Evolutionary conservation across 495 filamentous ascomycete species (phyloP).

Genomic region (Paragyromitra xinjiangensis): DNA sequence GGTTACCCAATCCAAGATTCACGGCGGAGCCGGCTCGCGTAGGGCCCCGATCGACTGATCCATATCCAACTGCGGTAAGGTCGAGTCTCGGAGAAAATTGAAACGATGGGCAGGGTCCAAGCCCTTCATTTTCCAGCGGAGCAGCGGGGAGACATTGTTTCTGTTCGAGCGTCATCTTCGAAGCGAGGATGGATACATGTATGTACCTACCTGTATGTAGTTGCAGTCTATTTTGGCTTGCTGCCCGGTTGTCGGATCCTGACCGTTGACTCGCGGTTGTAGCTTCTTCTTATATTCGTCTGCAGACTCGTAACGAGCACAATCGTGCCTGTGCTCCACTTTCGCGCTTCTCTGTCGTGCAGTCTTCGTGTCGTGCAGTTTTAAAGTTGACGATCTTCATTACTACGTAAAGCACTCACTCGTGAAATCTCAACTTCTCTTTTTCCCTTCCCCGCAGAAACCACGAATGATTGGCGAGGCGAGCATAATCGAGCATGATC

Average conservation of each 20-base stretch:
- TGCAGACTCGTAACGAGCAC: background rate
- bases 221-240: slow-evolving; percentile 14
- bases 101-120: slow-evolving; percentile 36
- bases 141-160: slow-evolving; percentile 2
- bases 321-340: slow-evolving; percentile 18
- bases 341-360: slow-evolving; percentile 37
- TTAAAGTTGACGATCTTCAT: slow-evolving; percentile 44
- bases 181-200: background rate
- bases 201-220: no score
- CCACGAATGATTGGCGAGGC: slow-evolving; percentile 42
- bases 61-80: slow-evolving; percentile 27
- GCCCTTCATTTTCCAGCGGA: background rate
- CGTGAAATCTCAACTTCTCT: slow-evolving; percentile 7
- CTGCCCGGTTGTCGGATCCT: slow-evolving; percentile 29
- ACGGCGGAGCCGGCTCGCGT: slow-evolving; percentile 37
- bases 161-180: slow-evolving; percentile 15
- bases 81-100: slow-evolving; percentile 22
- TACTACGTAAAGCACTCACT: slow-evolving; percentile 35
- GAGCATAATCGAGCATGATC: slow-evolving; percentile 19
- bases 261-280: slow-evolving; percentile 22
- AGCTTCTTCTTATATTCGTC: slow-evolving; percentile 4
- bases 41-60: slow-evolving; percentile 44
- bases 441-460: slow-evolving; percentile 30
- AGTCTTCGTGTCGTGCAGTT: slow-evolving; percentile 31
- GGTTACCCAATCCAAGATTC: slow-evolving; percentile 23